Base-by-base conservation (phyloP, 306 rosid species). In the Spatholobus suberectus region DNA sequence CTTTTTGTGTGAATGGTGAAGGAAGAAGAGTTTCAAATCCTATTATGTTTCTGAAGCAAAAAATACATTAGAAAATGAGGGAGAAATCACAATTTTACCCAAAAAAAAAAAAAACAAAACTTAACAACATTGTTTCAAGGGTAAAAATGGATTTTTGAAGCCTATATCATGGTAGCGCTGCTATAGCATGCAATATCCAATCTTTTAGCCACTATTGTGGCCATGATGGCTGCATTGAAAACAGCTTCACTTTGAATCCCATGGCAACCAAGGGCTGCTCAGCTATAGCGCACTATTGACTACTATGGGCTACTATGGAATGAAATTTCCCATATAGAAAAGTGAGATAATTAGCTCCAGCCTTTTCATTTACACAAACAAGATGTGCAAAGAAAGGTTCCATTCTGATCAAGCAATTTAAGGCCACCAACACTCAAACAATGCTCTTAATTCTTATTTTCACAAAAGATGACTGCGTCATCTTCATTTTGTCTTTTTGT, bases 261-360 rank as follows among this genome's bases (percentile, higher is more conserved):
- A 8, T 54, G 26, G 62, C 12, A 54, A 14, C 11, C 26, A 20
- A 8, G 62, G 27, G 14, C 41, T 2, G 3, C 49, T 9, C 49
- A 43, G 49, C 49, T 43, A 43, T 43, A 43, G 15, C 15, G 13
- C 12, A 3, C 3, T 23, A 24, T 58, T 58, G 14, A 58, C 34
- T 58, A 58, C 32, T 11, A 24, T 27, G n/a, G 11, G 68, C 9
- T 13, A 13, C 18, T 5, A 61, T 61, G 68, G 38, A 27, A 18
- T 70, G 77, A 67, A 37, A 15, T 32, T 73, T 73, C 1, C 66
- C 78, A 51, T 17, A 32, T 12, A 73, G 51, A 35, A 18, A 51
- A 34, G 35, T 32, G 32, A 51, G 51, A 49, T 34, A 51, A 55
- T 32, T 20, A 38, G 44, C 47, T 40, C 18, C 47, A 40, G 37